Base-by-base conservation (phyloP, 805 yeast genomes). In the Lachancea mirantina region DNA sequence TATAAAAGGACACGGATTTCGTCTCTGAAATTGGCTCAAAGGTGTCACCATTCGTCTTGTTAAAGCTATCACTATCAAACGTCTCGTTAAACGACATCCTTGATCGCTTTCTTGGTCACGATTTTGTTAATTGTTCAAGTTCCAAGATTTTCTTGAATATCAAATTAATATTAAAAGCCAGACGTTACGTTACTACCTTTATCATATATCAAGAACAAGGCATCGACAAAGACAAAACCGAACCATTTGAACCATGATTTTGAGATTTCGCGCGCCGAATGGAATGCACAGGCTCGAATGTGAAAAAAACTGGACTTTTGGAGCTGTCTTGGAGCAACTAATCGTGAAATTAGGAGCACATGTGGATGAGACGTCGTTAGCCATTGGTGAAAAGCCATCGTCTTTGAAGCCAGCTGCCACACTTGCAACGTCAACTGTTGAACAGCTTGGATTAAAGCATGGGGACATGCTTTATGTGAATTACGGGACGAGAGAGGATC, bases 181-280 rank as follows among this genome's bases (percentile, higher is more conserved):
- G 26, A 14, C 14, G 8, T 13, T n/a, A 8, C 15, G 9, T 5
- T 23, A n/a, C 15, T 8, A 14, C 14, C 14, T 4, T 23, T 23
- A 13, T 5, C 10, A 23, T 5, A 10, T n/a, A n/a, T n/a, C 6
- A 23, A 23, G 26, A 9, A 9, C 26, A 5, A 9, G 7, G 15
- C 26, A 23, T 7, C 8, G 26, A 5, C 14, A 23, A 8, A 14
- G 14, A 5, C 14, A 13, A 10, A 23, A 23, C 10, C 14, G 14
- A 13, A 14, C 4, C 5, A 7, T 25, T 25, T 9, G 8, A 6
- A 18, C 10, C 26, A 57, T 58, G 85, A 72, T 88, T 45, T 61
- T 82, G 14, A 67, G 98, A 49, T 84, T 92, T 59, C 71, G 95
- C 50, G 68, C 92, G 18, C 84, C 74, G 49, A 82, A 83, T 45